phyloP scores from a whole-genome alignment of 768 basidiomycete species.

The Steccherinum ochraceum region DNA sequence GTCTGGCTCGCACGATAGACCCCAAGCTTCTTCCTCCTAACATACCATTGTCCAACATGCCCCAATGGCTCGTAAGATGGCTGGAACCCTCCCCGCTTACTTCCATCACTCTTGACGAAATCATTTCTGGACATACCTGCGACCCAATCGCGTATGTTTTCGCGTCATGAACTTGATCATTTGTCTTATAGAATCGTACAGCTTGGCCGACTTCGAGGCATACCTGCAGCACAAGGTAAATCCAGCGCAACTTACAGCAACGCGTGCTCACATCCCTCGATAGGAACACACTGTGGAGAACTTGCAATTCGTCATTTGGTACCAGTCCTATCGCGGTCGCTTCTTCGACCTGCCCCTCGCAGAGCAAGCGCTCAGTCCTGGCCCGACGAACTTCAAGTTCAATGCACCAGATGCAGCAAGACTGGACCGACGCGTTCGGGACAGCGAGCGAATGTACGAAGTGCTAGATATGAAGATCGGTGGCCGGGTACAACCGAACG shows the following conservation, averaged over 20 bases:
- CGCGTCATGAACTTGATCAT: background rate
- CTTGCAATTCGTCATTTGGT: constrained; percentile 28
- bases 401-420: background rate
- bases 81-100: constrained; percentile 1
- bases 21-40: too few species aligned
- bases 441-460: background rate
- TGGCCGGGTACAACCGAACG: too few species aligned
- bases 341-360: constrained; percentile 24
- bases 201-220: constrained; percentile 24
- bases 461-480: background rate
- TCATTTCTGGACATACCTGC: constrained; percentile 35
- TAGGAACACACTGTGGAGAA: constrained; percentile 24
- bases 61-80: too few species aligned
- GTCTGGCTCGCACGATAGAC: too few species aligned
- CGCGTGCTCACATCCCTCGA: background rate
- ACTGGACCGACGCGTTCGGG: background rate
- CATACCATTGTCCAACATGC: too few species aligned
- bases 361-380: constrained; percentile 13
- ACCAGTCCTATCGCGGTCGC: constrained; percentile 30
- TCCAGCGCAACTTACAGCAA: background rate
- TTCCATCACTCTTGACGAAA: constrained; percentile 20
- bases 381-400: background rate
- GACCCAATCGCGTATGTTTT: constrained; percentile 28
- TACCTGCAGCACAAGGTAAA: constrained; percentile 16
- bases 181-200: too few species aligned